Conservation (phyloP, 2,329 filamentous ascomycete species). For the Parastagonospora avenae region DNA sequence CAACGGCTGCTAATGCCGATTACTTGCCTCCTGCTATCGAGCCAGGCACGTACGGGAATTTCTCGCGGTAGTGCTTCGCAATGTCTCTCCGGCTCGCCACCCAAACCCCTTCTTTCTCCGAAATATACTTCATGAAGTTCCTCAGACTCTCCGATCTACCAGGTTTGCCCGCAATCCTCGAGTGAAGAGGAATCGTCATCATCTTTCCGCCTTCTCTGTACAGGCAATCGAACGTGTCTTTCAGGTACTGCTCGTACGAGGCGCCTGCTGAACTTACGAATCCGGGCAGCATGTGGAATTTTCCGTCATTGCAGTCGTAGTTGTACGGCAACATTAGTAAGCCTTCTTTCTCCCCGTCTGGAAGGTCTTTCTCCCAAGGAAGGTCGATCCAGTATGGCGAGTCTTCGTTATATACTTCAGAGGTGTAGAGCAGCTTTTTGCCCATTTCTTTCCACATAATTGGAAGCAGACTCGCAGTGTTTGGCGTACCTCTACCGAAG, state of each 20-base stretch:
- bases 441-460: conserved; percentile 60
- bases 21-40: conserved; percentile 17
- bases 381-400: conserved; percentile 63
- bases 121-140: conserved; percentile 60
- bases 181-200: conserved; percentile 63
- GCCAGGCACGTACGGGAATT: conserved; percentile 51
- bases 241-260: conserved; percentile 53
- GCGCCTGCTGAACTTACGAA: conserved; percentile 48
- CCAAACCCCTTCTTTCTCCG: conserved; percentile 59
- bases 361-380: conserved; percentile 52
- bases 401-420: conserved; percentile 61
- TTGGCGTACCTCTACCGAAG: conserved; percentile 55
- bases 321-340: conserved; percentile 60
- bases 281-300: conserved; percentile 52
- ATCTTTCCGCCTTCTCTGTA: conserved; percentile 59
- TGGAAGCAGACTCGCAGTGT: conserved; percentile 56
- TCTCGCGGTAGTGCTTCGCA: conserved; percentile 54
- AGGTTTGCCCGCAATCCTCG: conserved; percentile 58
- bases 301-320: conserved; percentile 57
- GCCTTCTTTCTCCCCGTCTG: conserved; percentile 55
- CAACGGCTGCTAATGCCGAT: no score
- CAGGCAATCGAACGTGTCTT: conserved; percentile 59
- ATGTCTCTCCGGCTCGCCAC: conserved; percentile 60
- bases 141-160: conserved; percentile 57
- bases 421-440: conserved; percentile 55